Conservation (phyloP, 202 grass and related monocot genomes). For the Saccharum hybrid region DNA sequence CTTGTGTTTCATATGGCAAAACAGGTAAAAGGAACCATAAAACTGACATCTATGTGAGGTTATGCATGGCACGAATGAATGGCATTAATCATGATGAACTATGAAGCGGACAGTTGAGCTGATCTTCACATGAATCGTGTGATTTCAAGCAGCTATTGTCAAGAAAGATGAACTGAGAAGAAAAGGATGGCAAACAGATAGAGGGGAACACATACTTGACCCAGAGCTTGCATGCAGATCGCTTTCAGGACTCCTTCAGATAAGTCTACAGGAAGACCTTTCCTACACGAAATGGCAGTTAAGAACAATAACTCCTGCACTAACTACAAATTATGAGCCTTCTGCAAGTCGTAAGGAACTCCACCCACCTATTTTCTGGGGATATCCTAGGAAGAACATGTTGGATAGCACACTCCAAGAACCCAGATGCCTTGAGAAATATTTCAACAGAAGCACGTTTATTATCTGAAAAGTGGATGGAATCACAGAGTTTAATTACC, state of each 20-base stretch:
- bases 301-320: constrained; percentile 42
- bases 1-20: constrained; percentile 1
- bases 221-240: constrained; percentile 76
- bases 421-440: constrained; percentile 77
- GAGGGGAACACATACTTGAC: constrained; percentile 53
- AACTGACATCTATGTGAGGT: not conserved
- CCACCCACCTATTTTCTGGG: constrained; percentile 54
- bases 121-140: constrained; percentile 43
- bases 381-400: constrained; percentile 67
- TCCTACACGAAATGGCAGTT: constrained; percentile 63
- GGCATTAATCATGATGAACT: not conserved
- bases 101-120: constrained; percentile 31
- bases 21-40: not conserved
- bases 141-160: constrained; percentile 32
- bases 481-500: constrained; percentile 1
- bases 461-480: constrained; percentile 49
- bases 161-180: constrained; percentile 2
- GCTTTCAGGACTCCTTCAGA: constrained; percentile 64
- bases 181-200: not conserved
- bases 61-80: constrained; percentile 3
- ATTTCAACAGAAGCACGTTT: constrained; percentile 59
- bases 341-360: constrained; percentile 26
- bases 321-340: constrained; percentile 26
- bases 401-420: constrained; percentile 66
- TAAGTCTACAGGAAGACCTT: constrained; percentile 77